Conservation (phyloP, 352 stramenopile genomes). For the Pythium rishiriense region DNA sequence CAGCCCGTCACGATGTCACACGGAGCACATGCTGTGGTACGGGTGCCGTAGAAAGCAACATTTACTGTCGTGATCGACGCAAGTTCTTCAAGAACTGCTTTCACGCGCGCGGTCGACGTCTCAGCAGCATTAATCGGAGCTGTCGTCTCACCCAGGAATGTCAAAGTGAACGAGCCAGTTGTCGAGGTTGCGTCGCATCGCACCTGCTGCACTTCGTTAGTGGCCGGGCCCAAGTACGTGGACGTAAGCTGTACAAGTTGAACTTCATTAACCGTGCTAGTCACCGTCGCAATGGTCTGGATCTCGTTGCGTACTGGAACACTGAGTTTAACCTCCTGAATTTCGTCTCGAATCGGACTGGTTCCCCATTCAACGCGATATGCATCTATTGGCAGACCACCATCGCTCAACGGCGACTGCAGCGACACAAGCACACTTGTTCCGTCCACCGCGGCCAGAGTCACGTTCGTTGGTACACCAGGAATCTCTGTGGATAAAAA, state of each 20-base stretch:
- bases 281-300: slow-evolving; percentile 73
- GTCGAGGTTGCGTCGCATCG: slow-evolving; percentile 85
- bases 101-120: slow-evolving; percentile 68
- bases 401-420: slow-evolving; percentile 75
- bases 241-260: slow-evolving; percentile 90
- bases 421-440: slow-evolving; percentile 86
- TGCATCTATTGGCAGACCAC: slow-evolving; percentile 81
- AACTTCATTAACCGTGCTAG: slow-evolving; percentile 72
- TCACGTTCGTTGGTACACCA: slow-evolving; percentile 62
- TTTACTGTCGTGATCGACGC: slow-evolving; percentile 84
- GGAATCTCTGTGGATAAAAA: slow-evolving; percentile 47
- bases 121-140: slow-evolving; percentile 84
- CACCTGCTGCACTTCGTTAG: slow-evolving; percentile 89
- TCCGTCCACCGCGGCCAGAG: slow-evolving; percentile 83
- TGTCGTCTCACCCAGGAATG: slow-evolving; percentile 88
- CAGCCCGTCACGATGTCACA: slow-evolving; percentile 55
- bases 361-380: slow-evolving; percentile 92
- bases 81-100: slow-evolving; percentile 89
- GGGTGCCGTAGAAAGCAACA: slow-evolving; percentile 61
- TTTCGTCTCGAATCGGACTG: slow-evolving; percentile 78
- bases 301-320: slow-evolving; percentile 74
- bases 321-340: slow-evolving; percentile 63
- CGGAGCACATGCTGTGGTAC: slow-evolving; percentile 68
- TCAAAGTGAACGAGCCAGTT: slow-evolving; percentile 82
- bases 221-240: slow-evolving; percentile 53